Evolutionary conservation across 1,284 basidiomycete species (phyloP), one percentile per base, ranked within the genome.

Genomic region (Melampsora americana): DNA sequence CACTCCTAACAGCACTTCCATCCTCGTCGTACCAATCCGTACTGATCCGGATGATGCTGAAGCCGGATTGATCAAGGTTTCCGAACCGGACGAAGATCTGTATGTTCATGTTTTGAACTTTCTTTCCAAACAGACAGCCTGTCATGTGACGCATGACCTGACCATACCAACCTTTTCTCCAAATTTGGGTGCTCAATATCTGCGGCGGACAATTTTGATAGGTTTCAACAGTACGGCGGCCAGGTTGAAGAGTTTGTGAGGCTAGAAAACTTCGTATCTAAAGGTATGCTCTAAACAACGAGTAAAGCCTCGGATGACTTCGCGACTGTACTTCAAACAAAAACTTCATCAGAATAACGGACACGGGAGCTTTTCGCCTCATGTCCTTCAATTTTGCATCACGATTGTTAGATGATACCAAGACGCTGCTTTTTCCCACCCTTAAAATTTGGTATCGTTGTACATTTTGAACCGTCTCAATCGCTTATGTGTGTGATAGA

Each of bases 171-270:
- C n/a, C n/a, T 53, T 18, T 3, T 20, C 23, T 53, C 18, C 50
- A 20, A 20, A 53, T 53, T 14, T 26, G 23, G 23, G 23, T 18
- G 18, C 18, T 53, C 50, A 20, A 39, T 16, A 56, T 39, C 16
- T 35, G n/a, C 12, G 39, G 16, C n/a, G 28, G 1, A 26, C 32
- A 12, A 32, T 48, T 35, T 1, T 30, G 16, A 23, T 26, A 73
- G 70, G 32, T 73, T 73, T 59, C 70, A 59, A 66, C 44, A 62
- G 35, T 73, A 73, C 39, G 70, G 70, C n/a, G 70, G 70, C 50
- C 62, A 66, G 53, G 30, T 66, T 35, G 70, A 73, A 35, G 70
- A 73, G 18, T 73, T 66, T 44, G 62, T 62, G 35, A 66, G 70
- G 28, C 70, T 73, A 28, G 70, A 73, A 56, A 53, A 56, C 18